Percentiles rank a stretch among this genome's conserved stretches.
These are phyloP conservation scores for Cercophora samala DNA, from an alignment of 495 filamentous ascomycete genomes.

Conservation along the genomic window DNA sequence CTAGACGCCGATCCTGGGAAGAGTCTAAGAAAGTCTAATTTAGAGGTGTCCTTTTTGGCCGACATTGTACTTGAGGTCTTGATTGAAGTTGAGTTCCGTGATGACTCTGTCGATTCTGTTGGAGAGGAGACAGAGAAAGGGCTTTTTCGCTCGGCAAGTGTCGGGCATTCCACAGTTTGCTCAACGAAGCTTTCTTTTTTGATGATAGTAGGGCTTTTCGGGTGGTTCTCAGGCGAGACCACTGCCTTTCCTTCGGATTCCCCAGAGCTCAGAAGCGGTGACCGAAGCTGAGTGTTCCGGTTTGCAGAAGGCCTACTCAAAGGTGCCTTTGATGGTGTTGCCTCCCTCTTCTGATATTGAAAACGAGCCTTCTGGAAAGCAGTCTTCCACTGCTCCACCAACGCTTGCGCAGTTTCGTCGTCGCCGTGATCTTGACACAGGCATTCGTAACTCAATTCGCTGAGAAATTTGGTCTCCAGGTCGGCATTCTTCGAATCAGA, in stretches of 20 bases:
- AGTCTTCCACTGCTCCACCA: background rate
- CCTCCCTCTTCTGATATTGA: background rate
- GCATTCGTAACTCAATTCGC: background rate
- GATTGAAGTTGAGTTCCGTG: no score
- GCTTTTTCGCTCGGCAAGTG: no score
- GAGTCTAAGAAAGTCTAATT: no score
- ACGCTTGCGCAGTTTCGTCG: background rate
- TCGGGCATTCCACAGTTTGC: no score
- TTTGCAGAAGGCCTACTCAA: background rate
- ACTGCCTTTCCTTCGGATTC: background rate
- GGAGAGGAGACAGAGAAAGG: no score
- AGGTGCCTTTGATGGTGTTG: background rate
- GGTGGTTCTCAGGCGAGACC: background rate
- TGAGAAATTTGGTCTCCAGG: background rate
- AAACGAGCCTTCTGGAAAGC: background rate
- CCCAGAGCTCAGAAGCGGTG: background rate
- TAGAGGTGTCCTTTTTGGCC: no score
- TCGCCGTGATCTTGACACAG: constrained; percentile 2
- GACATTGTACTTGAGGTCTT: no score
- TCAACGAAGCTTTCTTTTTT: background rate
- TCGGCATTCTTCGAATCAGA: background rate
- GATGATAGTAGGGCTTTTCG: background rate
- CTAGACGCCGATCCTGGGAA: no score
- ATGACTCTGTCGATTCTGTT: no score
- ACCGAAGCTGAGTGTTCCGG: background rate